Percentiles rank a stretch among this genome's conserved stretches.
Conservation (phyloP, 345 rosid genomes). For the Arabidopsis thaliana region TAIR10.1 NC_003075.7:6239001-6239500, state of each 20-base stretch:
- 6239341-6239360: constrained; percentile 97
- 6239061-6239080: neutral
- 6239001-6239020: neutral
- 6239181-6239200: neutral
- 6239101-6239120: neutral
- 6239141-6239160: neutral
- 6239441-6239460: neutral
- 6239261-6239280: constrained; percentile 95
- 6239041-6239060: neutral
- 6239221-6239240: constrained; percentile 85
- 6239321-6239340: constrained; percentile 89
- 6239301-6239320: constrained; percentile 90
- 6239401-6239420: constrained; percentile 70
- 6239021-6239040: neutral
- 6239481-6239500: constrained; percentile 7
- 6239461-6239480: constrained; percentile 1
- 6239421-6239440: constrained; percentile 14
- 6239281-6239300: constrained; percentile 92
- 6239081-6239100: neutral
- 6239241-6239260: constrained; percentile 97
- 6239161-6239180: neutral
- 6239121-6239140: neutral
- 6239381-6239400: constrained; percentile 98
- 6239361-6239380: constrained; percentile 92
- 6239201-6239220: neutral